A percentile compares a stretch with the other conserved stretches of the same genome.
phyloP scores from a whole-genome alignment of 2,329 filamentous ascomycete genomes.

The Ceratocystiopsis brevicomis region DNA sequence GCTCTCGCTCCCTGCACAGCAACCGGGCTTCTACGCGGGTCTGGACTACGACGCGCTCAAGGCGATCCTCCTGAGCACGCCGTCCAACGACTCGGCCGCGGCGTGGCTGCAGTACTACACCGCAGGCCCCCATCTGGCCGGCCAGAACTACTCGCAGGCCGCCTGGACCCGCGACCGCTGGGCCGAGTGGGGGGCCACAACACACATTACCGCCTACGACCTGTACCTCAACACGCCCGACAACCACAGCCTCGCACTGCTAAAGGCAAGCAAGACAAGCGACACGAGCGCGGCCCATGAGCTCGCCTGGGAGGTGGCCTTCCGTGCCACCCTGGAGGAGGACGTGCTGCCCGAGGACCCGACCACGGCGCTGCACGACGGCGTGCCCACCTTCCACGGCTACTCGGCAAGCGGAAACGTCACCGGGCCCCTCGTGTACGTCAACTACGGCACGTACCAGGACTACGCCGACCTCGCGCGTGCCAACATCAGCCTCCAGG shows the following conservation, averaged over 20 bases:
- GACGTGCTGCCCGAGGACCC: constrained; percentile 69
- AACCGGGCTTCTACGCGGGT: neutral
- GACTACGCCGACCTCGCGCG: constrained; percentile 69
- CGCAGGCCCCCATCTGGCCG: constrained; percentile 54
- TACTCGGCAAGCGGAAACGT: constrained; percentile 89
- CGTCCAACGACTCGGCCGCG: constrained; percentile 34
- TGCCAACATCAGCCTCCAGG: constrained; percentile 55
- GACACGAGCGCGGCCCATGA: constrained; percentile 2
- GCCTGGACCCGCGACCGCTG: constrained; percentile 58
- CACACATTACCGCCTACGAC: constrained; percentile 50
- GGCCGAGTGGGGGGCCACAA: constrained; percentile 49
- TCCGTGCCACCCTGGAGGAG: constrained; percentile 65
- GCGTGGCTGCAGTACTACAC: constrained; percentile 70
- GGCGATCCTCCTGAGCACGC: constrained; percentile 37
- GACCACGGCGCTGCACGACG: constrained; percentile 50
- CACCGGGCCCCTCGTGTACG: constrained; percentile 69
- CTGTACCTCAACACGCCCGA: constrained; percentile 62
- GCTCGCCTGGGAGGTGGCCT: constrained; percentile 42
- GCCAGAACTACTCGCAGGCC: constrained; percentile 55
- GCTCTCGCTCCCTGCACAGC: neutral
- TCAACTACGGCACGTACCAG: constrained; percentile 73
- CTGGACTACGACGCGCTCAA: constrained; percentile 32
- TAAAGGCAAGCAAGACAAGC: constrained; percentile 27
- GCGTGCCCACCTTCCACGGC: constrained; percentile 82
- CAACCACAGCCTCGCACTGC: constrained; percentile 48